These are phyloP conservation scores for Sporothrix phasma DNA, from an alignment of 2,329 filamentous ascomycete genomes.

Conservation along the genomic window DNA sequence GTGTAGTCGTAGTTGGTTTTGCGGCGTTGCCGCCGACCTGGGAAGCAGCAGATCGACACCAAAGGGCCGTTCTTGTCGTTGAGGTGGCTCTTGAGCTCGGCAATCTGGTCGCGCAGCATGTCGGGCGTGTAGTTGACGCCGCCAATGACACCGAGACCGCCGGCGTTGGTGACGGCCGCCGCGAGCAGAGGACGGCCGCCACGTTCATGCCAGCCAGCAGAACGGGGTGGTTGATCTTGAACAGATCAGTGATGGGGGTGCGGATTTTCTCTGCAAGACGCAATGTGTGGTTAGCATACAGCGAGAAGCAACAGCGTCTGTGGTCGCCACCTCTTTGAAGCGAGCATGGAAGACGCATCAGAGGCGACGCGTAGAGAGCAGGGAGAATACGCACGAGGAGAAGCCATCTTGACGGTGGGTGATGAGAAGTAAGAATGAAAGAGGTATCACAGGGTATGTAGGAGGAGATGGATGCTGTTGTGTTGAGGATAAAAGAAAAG, in stretches of 20 bases:
- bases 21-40: slow-evolving; percentile 90
- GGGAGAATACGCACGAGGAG: slow-evolving; percentile 55
- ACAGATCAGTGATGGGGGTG: slow-evolving; percentile 86
- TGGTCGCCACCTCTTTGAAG: background rate
- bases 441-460: slow-evolving; percentile 7
- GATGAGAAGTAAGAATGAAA: slow-evolving; percentile 9
- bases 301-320: background rate
- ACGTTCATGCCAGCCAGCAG: slow-evolving; percentile 99
- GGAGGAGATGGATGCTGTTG: background rate
- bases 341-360: background rate
- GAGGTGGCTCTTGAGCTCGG: slow-evolving; percentile 82
- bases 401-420: slow-evolving; percentile 50
- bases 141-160: slow-evolving; percentile 91
- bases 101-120: slow-evolving; percentile 91
- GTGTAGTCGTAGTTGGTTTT: slow-evolving; percentile 99
- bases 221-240: slow-evolving; percentile 95
- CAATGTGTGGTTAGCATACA: background rate
- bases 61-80: slow-evolving; percentile 86
- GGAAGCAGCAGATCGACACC: slow-evolving; percentile 84
- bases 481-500: background rate
- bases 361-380: background rate
- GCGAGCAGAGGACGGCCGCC: slow-evolving; percentile 89
- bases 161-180: slow-evolving; percentile 92
- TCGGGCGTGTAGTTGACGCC: slow-evolving; percentile 94
- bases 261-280: slow-evolving; percentile 64